These are phyloP conservation scores for Dysphania ambrosioides DNA, from an alignment of 148 eudicot genomes.

Conservation along the genomic window DNA sequence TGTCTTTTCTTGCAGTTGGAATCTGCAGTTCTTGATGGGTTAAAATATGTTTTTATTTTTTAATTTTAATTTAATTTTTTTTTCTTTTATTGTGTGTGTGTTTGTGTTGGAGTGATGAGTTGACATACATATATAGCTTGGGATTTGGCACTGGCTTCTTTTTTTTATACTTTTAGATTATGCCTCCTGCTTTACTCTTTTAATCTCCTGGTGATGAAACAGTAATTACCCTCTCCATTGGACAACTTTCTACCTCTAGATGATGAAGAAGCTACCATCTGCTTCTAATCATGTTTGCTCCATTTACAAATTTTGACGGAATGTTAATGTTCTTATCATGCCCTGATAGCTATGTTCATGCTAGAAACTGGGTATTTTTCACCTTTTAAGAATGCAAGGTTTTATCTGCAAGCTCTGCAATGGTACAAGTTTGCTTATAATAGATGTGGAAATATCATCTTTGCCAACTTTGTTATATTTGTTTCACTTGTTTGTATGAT, in stretches of 20 bases:
- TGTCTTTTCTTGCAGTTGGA: background rate
- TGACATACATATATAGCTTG: background rate
- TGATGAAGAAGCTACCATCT: background rate
- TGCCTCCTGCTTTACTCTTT: background rate
- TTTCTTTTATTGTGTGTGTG: no score
- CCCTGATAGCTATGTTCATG: background rate
- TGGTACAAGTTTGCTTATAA: background rate
- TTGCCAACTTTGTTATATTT: background rate
- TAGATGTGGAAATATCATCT: background rate
- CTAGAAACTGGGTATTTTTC: background rate
- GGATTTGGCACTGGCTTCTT: constrained; percentile 3
- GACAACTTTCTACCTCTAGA: background rate
- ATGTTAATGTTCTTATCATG: background rate
- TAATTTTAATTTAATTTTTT: no score
- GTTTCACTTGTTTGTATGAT: background rate
- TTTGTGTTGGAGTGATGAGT: no score
- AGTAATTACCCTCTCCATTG: background rate
- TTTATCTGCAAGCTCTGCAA: no score
- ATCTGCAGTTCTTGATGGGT: background rate
- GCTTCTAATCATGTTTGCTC: background rate
- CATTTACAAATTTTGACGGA: background rate
- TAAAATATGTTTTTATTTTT: background rate
- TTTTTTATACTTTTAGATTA: background rate
- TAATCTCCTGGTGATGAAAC: background rate
- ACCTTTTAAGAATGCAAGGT: no score